A percentile compares a stretch with the other conserved stretches of the same genome.
Evolutionary conservation across 441 rosid species (phyloP).

Genomic region (Arabidopsis hybrid): DNA sequence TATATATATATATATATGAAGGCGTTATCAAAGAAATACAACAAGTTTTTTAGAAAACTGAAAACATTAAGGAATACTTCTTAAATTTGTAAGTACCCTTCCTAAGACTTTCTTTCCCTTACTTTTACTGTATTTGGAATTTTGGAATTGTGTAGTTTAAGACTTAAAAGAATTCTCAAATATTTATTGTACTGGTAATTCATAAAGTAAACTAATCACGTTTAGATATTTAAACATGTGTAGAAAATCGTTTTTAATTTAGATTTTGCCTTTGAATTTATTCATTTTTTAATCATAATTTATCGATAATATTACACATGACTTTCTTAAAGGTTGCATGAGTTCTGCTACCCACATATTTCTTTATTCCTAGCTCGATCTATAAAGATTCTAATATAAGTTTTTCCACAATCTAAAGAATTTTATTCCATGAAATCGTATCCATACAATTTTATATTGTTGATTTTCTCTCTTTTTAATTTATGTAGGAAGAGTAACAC

Average conservation of each 20-base stretch:
- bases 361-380: slow-evolving; percentile 9
- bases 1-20: no score
- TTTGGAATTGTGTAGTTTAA: neutral
- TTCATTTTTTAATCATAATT: neutral
- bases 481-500: neutral
- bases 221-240: neutral
- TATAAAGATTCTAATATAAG: slow-evolving; percentile 17
- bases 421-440: slow-evolving; percentile 25
- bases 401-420: neutral
- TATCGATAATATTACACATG: neutral
- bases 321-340: neutral
- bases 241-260: neutral
- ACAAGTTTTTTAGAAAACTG: no score
- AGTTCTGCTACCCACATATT: slow-evolving; percentile 12
- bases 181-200: no score
- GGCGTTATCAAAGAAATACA: no score
- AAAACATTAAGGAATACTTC: neutral
- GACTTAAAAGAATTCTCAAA: neutral
- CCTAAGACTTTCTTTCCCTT: no score
- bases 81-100: no score
- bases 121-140: no score
- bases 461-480: neutral
- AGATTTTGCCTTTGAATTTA: neutral
- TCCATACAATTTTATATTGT: slow-evolving; percentile 2
- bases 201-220: no score